phyloP scores from a whole-genome alignment of 768 basidiomycete genomes.

The Epithele typhae region DNA sequence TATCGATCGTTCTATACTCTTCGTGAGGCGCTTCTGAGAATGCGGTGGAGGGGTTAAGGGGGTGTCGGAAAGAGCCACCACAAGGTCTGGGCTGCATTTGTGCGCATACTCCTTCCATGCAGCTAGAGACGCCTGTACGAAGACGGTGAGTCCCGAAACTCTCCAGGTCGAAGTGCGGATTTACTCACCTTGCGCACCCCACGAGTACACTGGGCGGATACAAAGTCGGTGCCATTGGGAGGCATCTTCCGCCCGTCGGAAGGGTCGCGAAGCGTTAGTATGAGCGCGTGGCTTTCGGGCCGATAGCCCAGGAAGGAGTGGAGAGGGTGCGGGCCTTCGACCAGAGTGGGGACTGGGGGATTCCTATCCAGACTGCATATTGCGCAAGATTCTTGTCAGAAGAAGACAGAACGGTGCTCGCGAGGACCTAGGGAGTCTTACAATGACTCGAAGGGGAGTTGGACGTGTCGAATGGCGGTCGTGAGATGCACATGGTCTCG shows the following conservation, averaged over 20 bases:
- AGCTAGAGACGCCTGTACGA: slow-evolving; percentile 1
- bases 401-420: too few species aligned
- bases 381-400: too few species aligned
- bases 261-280: slow-evolving; percentile 64
- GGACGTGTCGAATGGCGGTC: slow-evolving; percentile 53
- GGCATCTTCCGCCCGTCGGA: slow-evolving; percentile 65
- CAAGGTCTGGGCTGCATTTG: slow-evolving; percentile 62
- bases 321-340: slow-evolving; percentile 47
- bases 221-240: slow-evolving; percentile 55
- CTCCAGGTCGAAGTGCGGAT: too few species aligned
- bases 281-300: slow-evolving; percentile 44
- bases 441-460: slow-evolving; percentile 81
- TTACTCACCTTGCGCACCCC: slow-evolving; percentile 67
- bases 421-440: slow-evolving; percentile 37
- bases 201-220: slow-evolving; percentile 55
- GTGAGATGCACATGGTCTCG: slow-evolving; percentile 50
- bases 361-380: slow-evolving; percentile 52
- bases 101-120: slow-evolving; percentile 53
- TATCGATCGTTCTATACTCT: slow-evolving; percentile 66
- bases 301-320: slow-evolving; percentile 62
- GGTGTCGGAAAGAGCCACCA: slow-evolving; percentile 66
- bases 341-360: slow-evolving; percentile 64
- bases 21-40: slow-evolving; percentile 76
- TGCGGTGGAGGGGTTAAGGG: slow-evolving; percentile 61
- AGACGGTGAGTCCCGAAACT: too few species aligned